Percentiles rank a stretch among this genome's conserved stretches.
Conservation (phyloP, 768 basidiomycete genomes). For the Lanmaoa rubissima region DNA sequence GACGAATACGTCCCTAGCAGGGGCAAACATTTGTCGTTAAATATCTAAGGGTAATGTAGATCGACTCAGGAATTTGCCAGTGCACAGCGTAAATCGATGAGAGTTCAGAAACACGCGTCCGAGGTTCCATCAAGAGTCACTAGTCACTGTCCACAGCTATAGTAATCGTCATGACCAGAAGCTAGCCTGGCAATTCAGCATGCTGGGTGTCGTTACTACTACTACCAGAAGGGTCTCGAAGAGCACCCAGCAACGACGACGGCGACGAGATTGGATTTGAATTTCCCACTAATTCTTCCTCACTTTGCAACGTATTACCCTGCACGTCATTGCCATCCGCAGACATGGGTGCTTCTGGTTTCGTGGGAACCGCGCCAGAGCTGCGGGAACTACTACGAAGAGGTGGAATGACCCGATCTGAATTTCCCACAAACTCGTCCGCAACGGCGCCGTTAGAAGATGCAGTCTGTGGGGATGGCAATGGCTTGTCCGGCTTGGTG, state of each 20-base stretch:
- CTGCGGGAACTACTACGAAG: constrained; percentile 22
- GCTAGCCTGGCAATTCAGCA: constrained; percentile 9
- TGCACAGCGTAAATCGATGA: constrained; percentile 5
- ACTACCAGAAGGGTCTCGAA: constrained; percentile 6
- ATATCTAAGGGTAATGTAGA: constrained; percentile 8
- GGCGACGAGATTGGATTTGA: constrained; percentile 10
- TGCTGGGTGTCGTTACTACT: constrained; percentile 9
- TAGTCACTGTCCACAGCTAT: constrained; percentile 4
- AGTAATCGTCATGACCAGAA: constrained; percentile 10
- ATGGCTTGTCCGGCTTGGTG: constrained; percentile 27
- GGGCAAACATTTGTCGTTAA: background rate
- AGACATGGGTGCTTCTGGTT: constrained; percentile 1
- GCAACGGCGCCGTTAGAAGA: constrained; percentile 12
- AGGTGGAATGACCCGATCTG: constrained; percentile 22
- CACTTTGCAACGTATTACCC: background rate
- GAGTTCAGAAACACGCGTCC: background rate
- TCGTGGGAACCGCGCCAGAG: constrained; percentile 5
- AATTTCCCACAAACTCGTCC: constrained; percentile 13
- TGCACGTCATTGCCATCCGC: constrained; percentile 4
- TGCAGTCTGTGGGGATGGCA: constrained; percentile 18
- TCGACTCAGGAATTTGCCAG: constrained; percentile 17
- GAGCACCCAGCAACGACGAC: background rate
- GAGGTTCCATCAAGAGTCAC: background rate
- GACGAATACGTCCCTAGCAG: too few relatives aligned
- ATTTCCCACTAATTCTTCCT: constrained; percentile 5